These are phyloP conservation scores for Triangularia verruculosa DNA, from an alignment of 2,329 filamentous ascomycete species.

Conservation along the genomic window DNA sequence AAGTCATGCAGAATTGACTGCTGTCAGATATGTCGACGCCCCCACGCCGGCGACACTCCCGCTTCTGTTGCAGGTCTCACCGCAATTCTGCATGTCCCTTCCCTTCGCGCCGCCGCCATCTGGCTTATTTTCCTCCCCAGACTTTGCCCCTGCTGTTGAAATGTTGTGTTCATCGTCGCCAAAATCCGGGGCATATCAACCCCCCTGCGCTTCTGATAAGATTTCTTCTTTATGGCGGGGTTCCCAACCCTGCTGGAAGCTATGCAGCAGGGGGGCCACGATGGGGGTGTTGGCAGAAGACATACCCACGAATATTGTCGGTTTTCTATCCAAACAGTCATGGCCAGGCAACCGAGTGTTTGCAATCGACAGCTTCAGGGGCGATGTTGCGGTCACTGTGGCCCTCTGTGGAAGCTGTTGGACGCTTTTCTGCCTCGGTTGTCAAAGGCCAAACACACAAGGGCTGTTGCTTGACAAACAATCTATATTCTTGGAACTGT, in stretches of 20 bases:
- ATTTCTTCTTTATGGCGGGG: conserved; percentile 5
- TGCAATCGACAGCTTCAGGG: not conserved
- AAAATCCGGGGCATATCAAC: conserved; percentile 13
- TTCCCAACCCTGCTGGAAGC: not conserved
- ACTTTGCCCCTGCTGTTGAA: not conserved
- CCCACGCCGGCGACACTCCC: not conserved
- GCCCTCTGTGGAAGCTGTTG: not conserved
- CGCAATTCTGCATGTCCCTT: conserved; percentile 7
- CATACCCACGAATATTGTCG: not conserved
- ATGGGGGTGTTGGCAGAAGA: too few relatives aligned
- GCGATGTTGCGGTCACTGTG: not conserved
- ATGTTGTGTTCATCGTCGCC: not conserved
- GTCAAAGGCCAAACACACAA: too few relatives aligned
- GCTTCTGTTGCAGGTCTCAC: conserved; percentile 5
- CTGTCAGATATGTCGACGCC: not conserved
- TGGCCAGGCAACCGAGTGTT: not conserved
- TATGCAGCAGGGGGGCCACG: too few relatives aligned
- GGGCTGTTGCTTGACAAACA: too few relatives aligned
- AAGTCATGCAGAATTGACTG: not conserved
- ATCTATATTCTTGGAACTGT: too few relatives aligned
- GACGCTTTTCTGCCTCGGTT: not conserved
- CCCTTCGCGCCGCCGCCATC: not conserved
- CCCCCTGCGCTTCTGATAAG: conserved; percentile 4
- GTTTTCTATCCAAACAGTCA: not conserved
- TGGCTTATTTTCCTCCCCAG: not conserved